phyloP scores from a whole-genome alignment of 331 rosid species.

The Pyrus hybrid region DNA sequence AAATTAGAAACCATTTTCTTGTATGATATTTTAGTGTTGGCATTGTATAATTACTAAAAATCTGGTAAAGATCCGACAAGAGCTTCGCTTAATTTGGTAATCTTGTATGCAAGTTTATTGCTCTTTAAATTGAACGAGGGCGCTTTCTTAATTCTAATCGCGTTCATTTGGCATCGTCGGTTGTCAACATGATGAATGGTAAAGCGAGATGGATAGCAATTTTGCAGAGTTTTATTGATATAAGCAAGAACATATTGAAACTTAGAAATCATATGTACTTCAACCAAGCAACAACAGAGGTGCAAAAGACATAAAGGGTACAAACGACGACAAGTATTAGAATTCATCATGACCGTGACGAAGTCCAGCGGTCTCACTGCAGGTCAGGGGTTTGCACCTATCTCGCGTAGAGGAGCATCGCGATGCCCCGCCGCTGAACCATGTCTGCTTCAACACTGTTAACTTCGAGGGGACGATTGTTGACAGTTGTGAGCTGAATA shows the following conservation, averaged over 20 bases:
- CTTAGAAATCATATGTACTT: background rate
- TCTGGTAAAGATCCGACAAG: conserved; percentile 21
- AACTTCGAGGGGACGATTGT: background rate
- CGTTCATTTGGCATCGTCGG: background rate
- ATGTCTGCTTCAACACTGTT: background rate
- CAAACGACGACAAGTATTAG: too few relatives aligned
- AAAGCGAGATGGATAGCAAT: background rate
- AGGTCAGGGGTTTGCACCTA: too few relatives aligned
- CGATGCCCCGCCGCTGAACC: background rate
- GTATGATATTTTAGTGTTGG: conserved; percentile 15
- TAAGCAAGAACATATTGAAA: background rate
- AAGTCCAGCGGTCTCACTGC: too few relatives aligned
- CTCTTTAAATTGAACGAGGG: conserved; percentile 15
- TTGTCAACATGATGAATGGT: background rate
- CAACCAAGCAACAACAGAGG: too few relatives aligned
- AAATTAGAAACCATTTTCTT: conserved; percentile 5
- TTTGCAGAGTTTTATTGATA: background rate
- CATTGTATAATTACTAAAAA: conserved; percentile 20
- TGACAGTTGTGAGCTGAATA: background rate
- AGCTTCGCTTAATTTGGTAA: background rate
- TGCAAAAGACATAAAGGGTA: too few relatives aligned
- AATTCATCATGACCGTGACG: too few relatives aligned
- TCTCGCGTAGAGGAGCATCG: background rate
- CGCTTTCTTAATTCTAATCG: conserved; percentile 5
- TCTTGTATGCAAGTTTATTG: conserved; percentile 7